Base-by-base conservation (phyloP, 225 moss, liverwort and hornwort species). In the Polytrichum formosum region DNA sequence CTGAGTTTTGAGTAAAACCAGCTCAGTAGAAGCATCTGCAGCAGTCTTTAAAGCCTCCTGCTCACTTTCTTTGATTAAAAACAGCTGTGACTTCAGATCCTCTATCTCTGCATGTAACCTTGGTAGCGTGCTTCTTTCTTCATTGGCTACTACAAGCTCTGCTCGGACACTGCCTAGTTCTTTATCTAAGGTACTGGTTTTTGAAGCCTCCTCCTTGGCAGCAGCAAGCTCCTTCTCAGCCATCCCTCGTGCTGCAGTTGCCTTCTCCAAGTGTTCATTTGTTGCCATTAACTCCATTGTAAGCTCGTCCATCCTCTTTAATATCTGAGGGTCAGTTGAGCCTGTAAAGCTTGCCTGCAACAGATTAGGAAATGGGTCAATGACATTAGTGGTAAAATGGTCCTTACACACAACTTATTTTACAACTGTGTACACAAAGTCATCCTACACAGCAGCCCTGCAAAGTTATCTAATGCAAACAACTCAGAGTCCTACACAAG, bases 261-360 rank as follows among this genome's bases (percentile, higher is more conserved):
- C 79, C 73, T 88, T 88, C 78, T 82, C 84, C 13, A 88, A 78
- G 55, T 84, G 84, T 77, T 88, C 88, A 56, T 88, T 82, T 59
- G 84, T 84, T 59, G 88, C 77, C 67, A 84, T 84, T 77, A 88
- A 74, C 60, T 84, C 88, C 84, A 84, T 76, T 29, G 88, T 84
- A 18, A 88, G 73, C 75, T 88, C 88, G 54, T 88, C 84, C 81
- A 84, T 67, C 65, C 72, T 64, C 54, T 63, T 65, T 31, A 69
- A 69, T 37, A 75, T 35, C n/a, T 76, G 65, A 59, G 73, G 61
- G 53, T 58, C 60, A 21, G 60, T 54, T 20, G 56, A 60, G 61
- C 75, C 79, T 23, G 46, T 69, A 72, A 64, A 68, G 54, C 71
- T 80, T 33, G 66, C 56, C 80, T 80, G 80, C 75, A 75, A 56